Evolutionary conservation across 306 rosid genomes (phyloP), one percentile per base, ranked within the genome.

Genomic region (Heteromeles arbutifolia): DNA sequence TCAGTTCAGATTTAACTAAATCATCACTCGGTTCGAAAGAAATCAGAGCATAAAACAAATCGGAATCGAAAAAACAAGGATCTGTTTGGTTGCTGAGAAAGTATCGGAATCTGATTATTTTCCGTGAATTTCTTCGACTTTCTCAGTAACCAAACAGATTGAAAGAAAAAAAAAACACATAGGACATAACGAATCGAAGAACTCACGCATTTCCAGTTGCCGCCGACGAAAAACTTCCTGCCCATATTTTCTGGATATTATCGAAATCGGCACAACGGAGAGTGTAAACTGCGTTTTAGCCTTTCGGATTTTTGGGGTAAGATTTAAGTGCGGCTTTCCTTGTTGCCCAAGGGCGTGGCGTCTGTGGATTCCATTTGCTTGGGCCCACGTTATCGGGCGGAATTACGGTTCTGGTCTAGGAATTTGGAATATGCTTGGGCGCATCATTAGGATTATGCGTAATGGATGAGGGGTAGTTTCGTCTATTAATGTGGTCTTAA

Each of bases 171-270:
- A 52, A 52, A 6, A 48, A 4, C 0, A n/a, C 13, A 10, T 4
- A 11, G 54, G 22, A 73, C 25, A 66, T 22, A 11, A 14, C 10
- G 54, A 31, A 78, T 65, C 66, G 28, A 73, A 79, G 4, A 50
- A 77, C 86, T 77, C 70, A 85, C 89, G 86, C 89, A 85, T 85
- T 85, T 85, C 89, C 89, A 85, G 85, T 85, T 85, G 37, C 89
- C 89, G 70, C 89, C 89, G 54, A 85, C 86, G 78, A 85, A 85
- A 77, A 85, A 85, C 50, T 83, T 82, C 81, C 89, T 74, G 44
- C 74, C 83, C 89, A 85, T 85, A 22, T 77, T 56, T 72, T 59
- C 68, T 82, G 63, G 85, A 32, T 26, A 57, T 2, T 61, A 25
- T 34, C 80, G 69, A 41, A 44, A 81, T 78, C 61, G 62, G 62